Percentiles rank a stretch among this genome's conserved stretches.
These are phyloP conservation scores for Paecilomyces sp. DNA, from an alignment of 2,329 filamentous ascomycete species.

Conservation along the genomic window DNA sequence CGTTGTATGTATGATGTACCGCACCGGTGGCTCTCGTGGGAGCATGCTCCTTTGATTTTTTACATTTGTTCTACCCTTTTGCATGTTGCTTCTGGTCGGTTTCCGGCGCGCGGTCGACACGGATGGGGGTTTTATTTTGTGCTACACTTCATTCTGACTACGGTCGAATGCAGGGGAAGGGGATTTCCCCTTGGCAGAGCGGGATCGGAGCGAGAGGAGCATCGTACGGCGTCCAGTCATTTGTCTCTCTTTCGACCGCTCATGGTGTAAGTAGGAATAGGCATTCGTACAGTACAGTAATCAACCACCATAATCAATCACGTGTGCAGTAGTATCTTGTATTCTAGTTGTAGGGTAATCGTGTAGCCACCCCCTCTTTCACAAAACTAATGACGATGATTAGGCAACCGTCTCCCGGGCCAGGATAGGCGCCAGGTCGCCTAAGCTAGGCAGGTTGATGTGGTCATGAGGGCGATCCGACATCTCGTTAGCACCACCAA, in stretches of 20 bases:
- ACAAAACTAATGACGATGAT: too few species aligned
- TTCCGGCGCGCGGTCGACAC: conserved; percentile 25
- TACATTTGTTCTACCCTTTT: conserved; percentile 4
- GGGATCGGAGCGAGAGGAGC: conserved; percentile 1
- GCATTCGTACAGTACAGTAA: neutral
- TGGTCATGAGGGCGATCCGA: too few species aligned
- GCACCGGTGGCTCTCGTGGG: conserved; percentile 16
- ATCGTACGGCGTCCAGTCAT: conserved; percentile 4
- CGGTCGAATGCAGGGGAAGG: conserved; percentile 4
- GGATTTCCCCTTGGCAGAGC: conserved; percentile 4
- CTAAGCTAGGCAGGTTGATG: too few species aligned
- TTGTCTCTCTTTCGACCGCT: neutral
- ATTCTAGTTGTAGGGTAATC: too few species aligned
- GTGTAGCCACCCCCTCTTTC: too few species aligned
- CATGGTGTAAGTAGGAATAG: neutral
- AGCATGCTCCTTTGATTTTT: conserved; percentile 15
- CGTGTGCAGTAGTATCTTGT: neutral
- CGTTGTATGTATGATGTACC: conserved; percentile 23
- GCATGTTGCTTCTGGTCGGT: conserved; percentile 13
- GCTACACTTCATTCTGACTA: conserved; percentile 4
- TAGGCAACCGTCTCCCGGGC: too few species aligned
- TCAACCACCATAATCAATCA: neutral
- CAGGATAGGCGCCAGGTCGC: too few species aligned
- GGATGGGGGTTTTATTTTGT: conserved; percentile 16
- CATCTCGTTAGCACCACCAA: too few species aligned